Conservation (phyloP, 768 basidiomycete genomes). For the Gyrodon lividus region DNA sequence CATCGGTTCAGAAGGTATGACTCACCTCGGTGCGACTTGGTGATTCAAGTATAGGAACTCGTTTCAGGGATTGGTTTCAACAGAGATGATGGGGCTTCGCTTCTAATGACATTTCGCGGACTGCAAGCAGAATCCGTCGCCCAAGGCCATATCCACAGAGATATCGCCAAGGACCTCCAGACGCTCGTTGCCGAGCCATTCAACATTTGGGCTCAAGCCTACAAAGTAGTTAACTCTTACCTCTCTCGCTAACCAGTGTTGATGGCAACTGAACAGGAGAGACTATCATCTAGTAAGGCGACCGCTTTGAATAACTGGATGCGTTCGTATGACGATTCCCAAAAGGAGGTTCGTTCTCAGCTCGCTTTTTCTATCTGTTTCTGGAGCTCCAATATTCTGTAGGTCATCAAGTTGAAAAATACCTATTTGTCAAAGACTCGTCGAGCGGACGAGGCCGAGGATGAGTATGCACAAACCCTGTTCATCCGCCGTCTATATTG, state of each 20-base stretch:
- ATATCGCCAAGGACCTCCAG: constrained; percentile 71
- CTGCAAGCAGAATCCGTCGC: constrained; percentile 68
- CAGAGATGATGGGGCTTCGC: constrained; percentile 82
- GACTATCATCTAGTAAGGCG: constrained; percentile 56
- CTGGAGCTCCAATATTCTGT: background rate
- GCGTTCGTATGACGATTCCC: constrained; percentile 65
- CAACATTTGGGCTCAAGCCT: constrained; percentile 69
- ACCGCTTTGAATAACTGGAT: constrained; percentile 67
- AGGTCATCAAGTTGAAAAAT: constrained; percentile 67
- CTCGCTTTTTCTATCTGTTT: background rate
- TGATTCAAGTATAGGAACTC: constrained; percentile 6
- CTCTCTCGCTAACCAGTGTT: constrained; percentile 9
- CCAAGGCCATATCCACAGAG: constrained; percentile 75
- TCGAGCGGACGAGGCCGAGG: constrained; percentile 88
- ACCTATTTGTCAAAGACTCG: constrained; percentile 76
- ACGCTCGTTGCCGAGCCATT: constrained; percentile 80
- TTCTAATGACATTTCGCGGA: constrained; percentile 76
- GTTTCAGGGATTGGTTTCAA: constrained; percentile 60
- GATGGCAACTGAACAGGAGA: constrained; percentile 43
- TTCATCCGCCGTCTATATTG: background rate
- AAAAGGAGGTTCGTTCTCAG: constrained; percentile 50
- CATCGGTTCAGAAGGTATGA: constrained; percentile 50
- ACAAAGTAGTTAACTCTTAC: constrained; percentile 49
- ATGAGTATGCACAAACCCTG: constrained; percentile 64
- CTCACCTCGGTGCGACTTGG: background rate